These are phyloP conservation scores for Penicillium corylophilum DNA, from an alignment of 2,329 filamentous ascomycete genomes.

Conservation along the genomic window DNA sequence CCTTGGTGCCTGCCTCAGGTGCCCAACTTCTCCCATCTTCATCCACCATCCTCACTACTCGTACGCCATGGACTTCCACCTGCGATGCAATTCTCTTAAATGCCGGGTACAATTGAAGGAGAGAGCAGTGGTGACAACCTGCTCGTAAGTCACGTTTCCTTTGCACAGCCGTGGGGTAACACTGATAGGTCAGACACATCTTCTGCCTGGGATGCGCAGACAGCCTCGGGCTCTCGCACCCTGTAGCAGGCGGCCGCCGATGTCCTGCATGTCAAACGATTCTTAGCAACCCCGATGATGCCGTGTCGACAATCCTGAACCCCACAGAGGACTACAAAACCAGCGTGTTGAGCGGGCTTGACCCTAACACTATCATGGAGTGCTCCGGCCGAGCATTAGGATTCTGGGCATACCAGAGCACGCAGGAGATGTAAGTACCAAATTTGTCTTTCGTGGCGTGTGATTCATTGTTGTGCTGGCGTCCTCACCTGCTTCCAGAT, in stretches of 20 bases:
- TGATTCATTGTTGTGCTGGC: too few relatives aligned
- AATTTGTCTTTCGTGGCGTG: neutral
- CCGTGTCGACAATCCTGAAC: conserved; percentile 67
- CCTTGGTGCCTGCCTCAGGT: conserved; percentile 6
- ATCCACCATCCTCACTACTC: conserved; percentile 11
- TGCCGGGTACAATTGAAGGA: conserved; percentile 70
- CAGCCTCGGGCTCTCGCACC: conserved; percentile 59
- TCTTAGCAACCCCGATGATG: conserved; percentile 72
- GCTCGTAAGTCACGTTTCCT: conserved; percentile 59
- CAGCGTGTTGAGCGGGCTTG: conserved; percentile 77
- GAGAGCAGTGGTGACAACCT: conserved; percentile 81
- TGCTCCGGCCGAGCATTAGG: conserved; percentile 75
- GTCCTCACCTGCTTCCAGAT: conserved; percentile 43
- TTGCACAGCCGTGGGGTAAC: neutral
- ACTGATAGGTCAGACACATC: conserved; percentile 63
- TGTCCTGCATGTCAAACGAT: conserved; percentile 76
- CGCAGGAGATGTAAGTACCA: conserved; percentile 70
- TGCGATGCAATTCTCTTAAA: conserved; percentile 77
- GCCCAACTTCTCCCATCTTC: conserved; percentile 7
- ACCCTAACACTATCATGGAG: conserved; percentile 79
- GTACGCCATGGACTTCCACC: conserved; percentile 65
- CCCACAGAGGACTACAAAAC: conserved; percentile 89
- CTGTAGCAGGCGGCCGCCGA: conserved; percentile 52
- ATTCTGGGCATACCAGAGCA: conserved; percentile 85
- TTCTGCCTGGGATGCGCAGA: conserved; percentile 78